A percentile compares a stretch with the other conserved stretches of the same genome.
Conservation (phyloP, 805 yeast species). For the Ogataea corticis region DNA sequence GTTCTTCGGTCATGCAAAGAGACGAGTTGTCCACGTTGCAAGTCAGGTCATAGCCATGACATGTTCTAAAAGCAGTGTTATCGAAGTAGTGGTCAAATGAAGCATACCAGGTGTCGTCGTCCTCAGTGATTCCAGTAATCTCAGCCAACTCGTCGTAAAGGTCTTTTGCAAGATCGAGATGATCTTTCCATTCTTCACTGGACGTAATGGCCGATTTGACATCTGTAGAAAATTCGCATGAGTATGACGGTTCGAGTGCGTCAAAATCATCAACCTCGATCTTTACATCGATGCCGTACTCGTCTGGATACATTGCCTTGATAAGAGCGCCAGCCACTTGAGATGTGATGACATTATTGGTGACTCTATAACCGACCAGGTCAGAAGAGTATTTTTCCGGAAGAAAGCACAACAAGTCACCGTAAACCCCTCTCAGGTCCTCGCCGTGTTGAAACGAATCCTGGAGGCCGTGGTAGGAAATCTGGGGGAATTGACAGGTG, state of each 20-base stretch:
- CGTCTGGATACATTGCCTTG: constrained; percentile 39
- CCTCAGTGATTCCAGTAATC: constrained; percentile 28
- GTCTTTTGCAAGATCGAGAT: constrained; percentile 32
- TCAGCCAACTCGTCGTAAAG: constrained; percentile 32
- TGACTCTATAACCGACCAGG: constrained; percentile 35
- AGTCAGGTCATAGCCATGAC: constrained; percentile 38
- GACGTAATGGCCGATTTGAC: constrained; percentile 28
- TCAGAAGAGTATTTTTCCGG: constrained; percentile 37
- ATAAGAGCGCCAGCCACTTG: constrained; percentile 41
- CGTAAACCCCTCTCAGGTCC: constrained; percentile 40
- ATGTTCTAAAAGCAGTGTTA: constrained; percentile 40
- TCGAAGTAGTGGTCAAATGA: constrained; percentile 44
- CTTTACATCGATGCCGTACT: constrained; percentile 31
- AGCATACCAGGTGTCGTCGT: constrained; percentile 25
- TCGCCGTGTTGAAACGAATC: constrained; percentile 42
- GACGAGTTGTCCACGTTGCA: constrained; percentile 23
- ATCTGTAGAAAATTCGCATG: constrained; percentile 35
- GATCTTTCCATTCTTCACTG: constrained; percentile 38
- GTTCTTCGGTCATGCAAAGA: constrained; percentile 30
- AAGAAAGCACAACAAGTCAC: constrained; percentile 33
- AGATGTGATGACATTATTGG: constrained; percentile 41
- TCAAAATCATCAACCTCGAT: constrained; percentile 35
- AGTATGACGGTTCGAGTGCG: constrained; percentile 38
- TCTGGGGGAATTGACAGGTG: constrained; percentile 42
- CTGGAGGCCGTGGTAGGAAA: constrained; percentile 40